phyloP scores from a whole-genome alignment of 176 grass and related monocot species.

The Zea mays region Zm-B73-REFERENCE-NAM-5.0 NC_050096.1:18341001-18341500 shows the following conservation, averaged over 20 bases:
- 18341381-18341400: too few relatives aligned
- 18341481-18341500: too few relatives aligned
- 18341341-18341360: too few relatives aligned
- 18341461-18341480: too few relatives aligned
- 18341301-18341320: too few relatives aligned
- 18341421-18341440: too few relatives aligned
- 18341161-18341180: not conserved
- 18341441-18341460: too few relatives aligned
- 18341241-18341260: not conserved
- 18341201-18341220: slow-evolving; percentile 8
- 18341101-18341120: slow-evolving; percentile 10
- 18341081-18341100: not conserved
- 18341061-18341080: not conserved
- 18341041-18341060: not conserved
- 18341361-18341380: too few relatives aligned
- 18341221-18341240: not conserved
- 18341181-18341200: not conserved
- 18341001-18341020: not conserved
- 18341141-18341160: not conserved
- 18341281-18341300: not conserved
- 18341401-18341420: too few relatives aligned
- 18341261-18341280: slow-evolving; percentile 18
- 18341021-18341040: slow-evolving; percentile 5
- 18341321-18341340: too few relatives aligned
- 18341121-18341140: not conserved